Base-by-base conservation (phyloP, 2,329 filamentous ascomycete genomes). In the Colletotrichum aenigma region DNA sequence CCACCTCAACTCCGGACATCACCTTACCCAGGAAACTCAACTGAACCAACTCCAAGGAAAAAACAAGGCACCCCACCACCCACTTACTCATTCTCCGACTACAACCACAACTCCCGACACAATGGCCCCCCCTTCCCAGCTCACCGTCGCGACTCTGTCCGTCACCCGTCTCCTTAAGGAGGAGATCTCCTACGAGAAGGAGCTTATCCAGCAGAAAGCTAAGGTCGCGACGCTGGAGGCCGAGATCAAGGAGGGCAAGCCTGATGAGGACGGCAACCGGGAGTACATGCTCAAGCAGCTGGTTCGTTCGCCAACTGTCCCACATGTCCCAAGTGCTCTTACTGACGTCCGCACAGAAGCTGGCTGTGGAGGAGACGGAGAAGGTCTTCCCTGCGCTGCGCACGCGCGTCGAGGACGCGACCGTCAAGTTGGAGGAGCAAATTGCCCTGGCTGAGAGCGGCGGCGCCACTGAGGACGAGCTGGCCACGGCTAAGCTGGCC, bases 151-250 rank as follows among this genome's bases (percentile, higher is more conserved):
- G 60, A 97, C 95, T 28, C 91, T 93, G 77, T 92, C 95, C 24
- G 92, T 98, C 79, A 89, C 91, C 80, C 95, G 97, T 75, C 91
- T 98, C 64, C 91, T 98, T 79, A 98, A 98, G 85, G 97, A 99
- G 85, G 95, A 98, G 85, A 88, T 91, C 52, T 96, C 93, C 80
- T 98, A 99, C 87, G 94, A 96, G 88, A 94, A 94, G 82, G 97
- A 99, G 85, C 90, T 96, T 24, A 88, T 90, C 78, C 89, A 93
- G 78, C 96, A 98, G 83, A 89, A 94, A 80, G 89, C 90, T 76
- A 91, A 94, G 72, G 90, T 97, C 78, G 87, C 90, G 83, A 91
- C 92, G 83, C 89, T 98, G 21, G 89, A 93, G 83, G 87, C 89
- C 60, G 92, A 94, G 79, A 83, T 91, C 36, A 83, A 88, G 56